phyloP scores from a whole-genome alignment of 805 yeast genomes.

The Yarrowia deformans region DNA sequence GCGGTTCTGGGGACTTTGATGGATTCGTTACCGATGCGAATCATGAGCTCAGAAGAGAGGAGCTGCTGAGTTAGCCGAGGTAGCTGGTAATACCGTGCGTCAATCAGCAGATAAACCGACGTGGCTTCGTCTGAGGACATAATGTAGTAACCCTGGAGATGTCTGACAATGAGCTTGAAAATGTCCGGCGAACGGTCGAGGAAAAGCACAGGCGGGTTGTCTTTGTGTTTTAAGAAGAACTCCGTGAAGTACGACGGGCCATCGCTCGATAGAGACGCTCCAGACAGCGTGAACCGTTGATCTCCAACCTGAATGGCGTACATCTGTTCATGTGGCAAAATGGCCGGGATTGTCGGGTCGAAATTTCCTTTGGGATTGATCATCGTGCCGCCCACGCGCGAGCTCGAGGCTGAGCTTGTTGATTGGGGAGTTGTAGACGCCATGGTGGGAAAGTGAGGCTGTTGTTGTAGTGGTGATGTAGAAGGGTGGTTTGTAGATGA shows the following conservation, averaged over 20 bases:
- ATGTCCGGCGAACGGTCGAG: slow-evolving; percentile 78
- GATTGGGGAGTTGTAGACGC: slow-evolving; percentile 10
- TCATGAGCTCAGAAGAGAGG: slow-evolving; percentile 61
- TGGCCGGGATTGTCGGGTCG: slow-evolving; percentile 46
- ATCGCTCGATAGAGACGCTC: slow-evolving; percentile 85
- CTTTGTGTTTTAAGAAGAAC: slow-evolving; percentile 56
- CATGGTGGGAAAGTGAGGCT: background rate
- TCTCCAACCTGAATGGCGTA: slow-evolving; percentile 76
- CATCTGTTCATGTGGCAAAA: slow-evolving; percentile 73
- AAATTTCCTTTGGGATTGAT: slow-evolving; percentile 41
- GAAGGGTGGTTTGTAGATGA: background rate
- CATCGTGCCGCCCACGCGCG: slow-evolving; percentile 30
- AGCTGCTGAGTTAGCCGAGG: slow-evolving; percentile 61
- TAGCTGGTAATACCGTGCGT: slow-evolving; percentile 74
- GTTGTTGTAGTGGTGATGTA: background rate
- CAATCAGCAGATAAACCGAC: slow-evolving; percentile 68
- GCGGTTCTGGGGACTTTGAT: slow-evolving; percentile 67
- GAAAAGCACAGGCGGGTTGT: slow-evolving; percentile 55
- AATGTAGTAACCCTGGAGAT: slow-evolving; percentile 74
- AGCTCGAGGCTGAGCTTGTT: slow-evolving; percentile 11
- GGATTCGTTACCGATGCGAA: slow-evolving; percentile 64
- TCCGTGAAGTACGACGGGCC: slow-evolving; percentile 88
- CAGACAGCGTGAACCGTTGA: slow-evolving; percentile 68
- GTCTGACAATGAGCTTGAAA: slow-evolving; percentile 70
- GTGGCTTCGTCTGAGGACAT: slow-evolving; percentile 61